Evolutionary conservation across 345 rosid species (phyloP).

Genomic region (Firmiana major): DNA sequence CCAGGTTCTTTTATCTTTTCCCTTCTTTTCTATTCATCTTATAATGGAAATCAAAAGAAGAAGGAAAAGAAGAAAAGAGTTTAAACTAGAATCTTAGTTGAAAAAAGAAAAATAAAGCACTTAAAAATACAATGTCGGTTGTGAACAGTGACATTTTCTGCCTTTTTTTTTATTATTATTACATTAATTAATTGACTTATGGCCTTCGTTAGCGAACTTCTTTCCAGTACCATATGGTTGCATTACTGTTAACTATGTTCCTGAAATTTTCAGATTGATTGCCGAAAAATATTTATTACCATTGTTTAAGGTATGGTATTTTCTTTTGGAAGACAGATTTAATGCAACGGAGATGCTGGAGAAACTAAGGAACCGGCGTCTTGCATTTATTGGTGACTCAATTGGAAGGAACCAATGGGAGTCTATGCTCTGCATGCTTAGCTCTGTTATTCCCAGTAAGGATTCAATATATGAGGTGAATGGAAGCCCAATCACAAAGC

Average conservation of each 20-base stretch:
- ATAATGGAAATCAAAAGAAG: neutral
- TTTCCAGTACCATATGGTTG: too few relatives aligned
- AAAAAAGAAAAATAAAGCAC: neutral
- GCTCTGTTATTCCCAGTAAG: conserved; percentile 53
- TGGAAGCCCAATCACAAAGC: conserved; percentile 84
- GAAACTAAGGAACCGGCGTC: conserved; percentile 52
- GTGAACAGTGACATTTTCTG: too few relatives aligned
- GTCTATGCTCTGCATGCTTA: conserved; percentile 79
- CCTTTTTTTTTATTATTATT: too few relatives aligned
- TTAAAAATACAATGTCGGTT: neutral
- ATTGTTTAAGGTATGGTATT: neutral
- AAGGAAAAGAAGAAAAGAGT: too few relatives aligned
- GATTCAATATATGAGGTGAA: conserved; percentile 63
- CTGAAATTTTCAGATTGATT: conserved; percentile 11
- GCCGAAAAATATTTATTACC: neutral
- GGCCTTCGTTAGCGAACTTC: too few relatives aligned
- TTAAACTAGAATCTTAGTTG: neutral
- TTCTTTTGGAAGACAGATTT: conserved; percentile 44
- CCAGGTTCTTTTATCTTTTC: conserved; percentile 43
- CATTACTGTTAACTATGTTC: too few relatives aligned
- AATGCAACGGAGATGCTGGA: conserved; percentile 63
- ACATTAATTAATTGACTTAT: too few relatives aligned
- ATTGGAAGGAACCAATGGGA: conserved; percentile 96
- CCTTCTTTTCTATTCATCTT: neutral
- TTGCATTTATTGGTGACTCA: conserved; percentile 86